These are phyloP conservation scores for Paecilomyces variotii DNA, from an alignment of 2,329 filamentous ascomycete genomes.

Conservation along the genomic window DNA sequence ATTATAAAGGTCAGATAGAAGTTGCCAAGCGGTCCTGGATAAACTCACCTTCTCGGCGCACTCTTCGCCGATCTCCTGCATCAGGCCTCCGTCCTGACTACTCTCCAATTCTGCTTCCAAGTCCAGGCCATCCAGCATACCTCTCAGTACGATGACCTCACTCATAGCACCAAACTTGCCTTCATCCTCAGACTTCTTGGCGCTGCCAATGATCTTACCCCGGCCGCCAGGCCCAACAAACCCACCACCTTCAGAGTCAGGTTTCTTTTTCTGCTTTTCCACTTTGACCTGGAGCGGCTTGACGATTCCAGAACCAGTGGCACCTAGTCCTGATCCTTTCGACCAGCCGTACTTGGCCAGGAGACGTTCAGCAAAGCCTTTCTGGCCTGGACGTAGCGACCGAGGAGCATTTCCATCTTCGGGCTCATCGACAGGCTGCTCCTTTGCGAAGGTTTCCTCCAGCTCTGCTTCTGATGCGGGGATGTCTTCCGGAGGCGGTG, in stretches of 20 bases:
- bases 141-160: slow-evolving; percentile 70
- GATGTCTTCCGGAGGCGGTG: slow-evolving; percentile 44
- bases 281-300: slow-evolving; percentile 75
- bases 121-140: slow-evolving; percentile 83
- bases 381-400: slow-evolving; percentile 66
- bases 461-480: slow-evolving; percentile 46
- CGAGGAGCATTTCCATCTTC: slow-evolving; percentile 36
- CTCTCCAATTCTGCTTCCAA: slow-evolving; percentile 67
- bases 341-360: slow-evolving; percentile 94
- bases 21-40: background rate
- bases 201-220: slow-evolving; percentile 74
- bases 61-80: slow-evolving; percentile 93
- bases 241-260: slow-evolving; percentile 71
- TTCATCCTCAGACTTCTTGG: slow-evolving; percentile 45
- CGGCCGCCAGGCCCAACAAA: slow-evolving; percentile 61
- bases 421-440: slow-evolving; percentile 28
- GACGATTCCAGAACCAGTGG: slow-evolving; percentile 71
- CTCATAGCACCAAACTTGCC: slow-evolving; percentile 66
- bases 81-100: slow-evolving; percentile 53
- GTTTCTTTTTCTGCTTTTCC: slow-evolving; percentile 74
- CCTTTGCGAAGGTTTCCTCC: slow-evolving; percentile 38
- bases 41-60: slow-evolving; percentile 65
- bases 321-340: slow-evolving; percentile 79
- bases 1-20: slow-evolving; percentile 1
- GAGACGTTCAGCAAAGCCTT: slow-evolving; percentile 76